These are phyloP conservation scores for Pulveroboletus sp. DNA, from an alignment of 1,284 basidiomycete species.

Conservation along the genomic window DNA sequence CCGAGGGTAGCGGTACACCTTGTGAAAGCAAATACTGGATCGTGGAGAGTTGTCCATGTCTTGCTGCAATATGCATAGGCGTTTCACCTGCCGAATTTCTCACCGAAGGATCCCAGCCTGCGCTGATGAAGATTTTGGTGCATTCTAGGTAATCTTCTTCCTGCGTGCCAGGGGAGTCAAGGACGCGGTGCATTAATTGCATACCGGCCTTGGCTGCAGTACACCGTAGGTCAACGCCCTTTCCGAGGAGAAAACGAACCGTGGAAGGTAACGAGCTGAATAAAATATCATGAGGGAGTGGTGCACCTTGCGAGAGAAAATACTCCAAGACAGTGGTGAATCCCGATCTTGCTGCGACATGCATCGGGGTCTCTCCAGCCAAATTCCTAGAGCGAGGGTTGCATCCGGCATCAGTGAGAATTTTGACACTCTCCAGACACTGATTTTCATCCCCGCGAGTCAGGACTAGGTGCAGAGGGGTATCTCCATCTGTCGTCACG, in stretches of 20 bases:
- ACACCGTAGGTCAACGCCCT: neutral
- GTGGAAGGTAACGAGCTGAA: neutral
- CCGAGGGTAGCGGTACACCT: neutral
- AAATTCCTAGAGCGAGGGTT: neutral
- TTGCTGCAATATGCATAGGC: neutral
- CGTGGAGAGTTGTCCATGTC: neutral
- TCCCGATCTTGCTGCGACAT: neutral
- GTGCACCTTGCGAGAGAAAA: neutral
- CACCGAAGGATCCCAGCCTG: neutral
- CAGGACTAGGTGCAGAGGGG: neutral
- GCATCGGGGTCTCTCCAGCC: neutral
- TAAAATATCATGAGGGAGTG: neutral
- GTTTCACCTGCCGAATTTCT: neutral
- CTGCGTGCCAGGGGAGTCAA: neutral
- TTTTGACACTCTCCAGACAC: neutral
- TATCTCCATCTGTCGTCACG: neutral
- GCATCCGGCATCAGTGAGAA: conserved; percentile 1
- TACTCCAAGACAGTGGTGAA: neutral
- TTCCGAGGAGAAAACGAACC: neutral
- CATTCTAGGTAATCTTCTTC: neutral
- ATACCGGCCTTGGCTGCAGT: neutral
- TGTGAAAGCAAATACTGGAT: conserved; percentile 2
- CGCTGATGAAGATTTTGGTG: neutral
- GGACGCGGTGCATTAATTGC: neutral
- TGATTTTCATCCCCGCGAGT: neutral